These are phyloP conservation scores for Mycosphaerella arachidis DNA, from an alignment of 2,329 filamentous ascomycete species.

Conservation along the genomic window DNA sequence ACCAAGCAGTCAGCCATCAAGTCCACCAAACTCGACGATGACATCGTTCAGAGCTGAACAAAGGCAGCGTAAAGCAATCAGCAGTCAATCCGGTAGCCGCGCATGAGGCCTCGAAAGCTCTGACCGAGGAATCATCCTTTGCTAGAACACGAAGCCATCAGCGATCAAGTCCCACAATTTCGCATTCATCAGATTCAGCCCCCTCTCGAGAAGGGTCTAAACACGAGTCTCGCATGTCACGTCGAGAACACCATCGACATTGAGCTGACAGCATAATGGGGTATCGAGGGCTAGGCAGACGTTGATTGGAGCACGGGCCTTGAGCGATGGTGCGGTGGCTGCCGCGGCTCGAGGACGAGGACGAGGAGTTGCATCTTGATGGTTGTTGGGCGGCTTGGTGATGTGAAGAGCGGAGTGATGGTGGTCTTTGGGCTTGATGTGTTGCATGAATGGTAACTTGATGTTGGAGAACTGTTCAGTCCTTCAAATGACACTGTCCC, in stretches of 20 bases:
- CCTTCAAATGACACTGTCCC: background rate
- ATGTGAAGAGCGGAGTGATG: background rate
- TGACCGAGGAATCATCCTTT: background rate
- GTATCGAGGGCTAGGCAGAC: slow-evolving; percentile 15
- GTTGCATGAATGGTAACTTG: background rate
- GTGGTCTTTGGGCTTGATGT: background rate
- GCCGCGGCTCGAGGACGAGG: slow-evolving; percentile 12
- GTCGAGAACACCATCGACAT: slow-evolving; percentile 11
- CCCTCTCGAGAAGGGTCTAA: background rate
- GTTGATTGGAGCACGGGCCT: slow-evolving; percentile 4
- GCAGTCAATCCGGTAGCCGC: slow-evolving; percentile 9
- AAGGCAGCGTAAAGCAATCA: slow-evolving; percentile 13
- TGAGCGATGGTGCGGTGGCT: slow-evolving; percentile 11
- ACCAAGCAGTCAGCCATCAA: background rate
- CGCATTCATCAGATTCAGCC: background rate
- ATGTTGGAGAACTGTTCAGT: background rate
- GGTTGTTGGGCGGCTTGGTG: background rate
- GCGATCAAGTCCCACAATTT: too few relatives aligned
- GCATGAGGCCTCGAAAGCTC: slow-evolving; percentile 9
- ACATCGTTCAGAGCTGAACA: slow-evolving; percentile 8
- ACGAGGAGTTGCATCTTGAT: slow-evolving; percentile 15
- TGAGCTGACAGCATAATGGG: slow-evolving; percentile 16
- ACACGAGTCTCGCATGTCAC: slow-evolving; percentile 13
- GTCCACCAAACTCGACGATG: background rate
- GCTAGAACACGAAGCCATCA: background rate